A percentile compares a stretch with the other conserved stretches of the same genome.
These are phyloP conservation scores for Sordariomycetes sp. DNA, from an alignment of 2,329 filamentous ascomycete species.

Conservation along the genomic window DNA sequence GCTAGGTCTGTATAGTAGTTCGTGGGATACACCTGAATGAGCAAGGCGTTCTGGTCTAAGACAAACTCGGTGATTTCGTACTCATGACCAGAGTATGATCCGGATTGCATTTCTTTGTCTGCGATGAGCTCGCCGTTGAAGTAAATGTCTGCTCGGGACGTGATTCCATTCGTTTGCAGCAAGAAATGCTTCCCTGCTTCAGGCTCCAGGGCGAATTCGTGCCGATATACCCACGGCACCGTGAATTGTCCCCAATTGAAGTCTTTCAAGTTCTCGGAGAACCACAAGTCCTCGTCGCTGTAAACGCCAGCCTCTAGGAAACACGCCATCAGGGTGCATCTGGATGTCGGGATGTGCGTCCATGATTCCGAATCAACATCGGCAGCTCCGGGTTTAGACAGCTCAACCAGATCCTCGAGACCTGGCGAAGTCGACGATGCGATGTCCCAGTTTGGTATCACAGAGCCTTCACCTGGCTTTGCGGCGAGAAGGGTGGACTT, in stretches of 20 bases:
- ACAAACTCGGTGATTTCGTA: constrained; percentile 44
- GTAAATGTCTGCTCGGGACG: constrained; percentile 49
- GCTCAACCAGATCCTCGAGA: constrained; percentile 19
- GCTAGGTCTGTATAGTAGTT: constrained; percentile 51
- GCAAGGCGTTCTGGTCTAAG: constrained; percentile 35
- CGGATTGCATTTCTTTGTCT: constrained; percentile 36
- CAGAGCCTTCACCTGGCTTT: constrained; percentile 14
- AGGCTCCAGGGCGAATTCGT: constrained; percentile 35
- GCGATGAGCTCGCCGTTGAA: constrained; percentile 46
- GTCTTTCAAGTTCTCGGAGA: constrained; percentile 33
- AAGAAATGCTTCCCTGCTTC: constrained; percentile 32
- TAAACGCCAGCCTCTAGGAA: constrained; percentile 43
- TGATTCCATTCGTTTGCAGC: constrained; percentile 49
- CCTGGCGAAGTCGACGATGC: constrained; percentile 31
- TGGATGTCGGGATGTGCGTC: constrained; percentile 35
- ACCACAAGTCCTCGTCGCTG: constrained; percentile 44
- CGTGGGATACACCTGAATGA: constrained; percentile 46
- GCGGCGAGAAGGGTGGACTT: too few species aligned
- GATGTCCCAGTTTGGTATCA: constrained; percentile 38
- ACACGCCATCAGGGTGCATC: constrained; percentile 47
- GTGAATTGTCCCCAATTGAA: constrained; percentile 38
- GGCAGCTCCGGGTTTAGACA: constrained; percentile 29
- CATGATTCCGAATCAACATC: constrained; percentile 39
- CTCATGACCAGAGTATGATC: constrained; percentile 45
- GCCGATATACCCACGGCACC: constrained; percentile 49